Conservation (phyloP, 2,329 filamentous ascomycete species). For the Apiospora marii region DNA sequence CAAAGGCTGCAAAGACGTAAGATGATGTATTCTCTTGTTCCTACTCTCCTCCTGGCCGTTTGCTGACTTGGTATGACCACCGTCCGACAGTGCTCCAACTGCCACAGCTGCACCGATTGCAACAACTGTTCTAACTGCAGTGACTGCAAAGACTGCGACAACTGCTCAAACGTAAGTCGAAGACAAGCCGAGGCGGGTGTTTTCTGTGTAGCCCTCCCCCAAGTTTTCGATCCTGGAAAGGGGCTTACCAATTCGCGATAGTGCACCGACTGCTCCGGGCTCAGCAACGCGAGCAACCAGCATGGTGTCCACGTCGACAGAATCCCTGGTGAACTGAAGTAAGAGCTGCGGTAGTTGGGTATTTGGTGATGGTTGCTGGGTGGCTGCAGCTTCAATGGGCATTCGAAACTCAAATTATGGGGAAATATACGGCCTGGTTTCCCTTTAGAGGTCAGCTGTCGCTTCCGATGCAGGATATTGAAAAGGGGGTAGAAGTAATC, state of each 20-base stretch:
- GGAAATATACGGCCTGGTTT: neutral
- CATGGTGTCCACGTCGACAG: conserved; percentile 14
- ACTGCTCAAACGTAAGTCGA: neutral
- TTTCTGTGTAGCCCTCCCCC: no score
- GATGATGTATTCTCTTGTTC: neutral
- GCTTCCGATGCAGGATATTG: neutral
- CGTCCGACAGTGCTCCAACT: neutral
- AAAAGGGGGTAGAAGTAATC: neutral
- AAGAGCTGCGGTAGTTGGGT: neutral
- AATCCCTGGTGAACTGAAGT: neutral
- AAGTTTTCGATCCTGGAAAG: neutral
- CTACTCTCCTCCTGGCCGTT: neutral
- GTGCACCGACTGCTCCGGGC: conserved; percentile 22
- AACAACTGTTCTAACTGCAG: conserved; percentile 26
- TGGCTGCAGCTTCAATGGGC: no score
- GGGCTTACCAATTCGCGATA: neutral
- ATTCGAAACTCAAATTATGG: neutral
- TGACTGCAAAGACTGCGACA: conserved; percentile 22
- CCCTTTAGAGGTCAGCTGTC: neutral
- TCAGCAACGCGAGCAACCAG: conserved; percentile 20
- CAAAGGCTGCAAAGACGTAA: neutral
- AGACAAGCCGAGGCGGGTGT: neutral
- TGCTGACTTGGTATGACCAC: neutral
- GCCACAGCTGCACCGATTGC: conserved; percentile 22
- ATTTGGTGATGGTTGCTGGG: no score